These are phyloP conservation scores for Noccaea bulbosa DNA, from an alignment of 345 rosid genomes.

Conservation along the genomic window DNA sequence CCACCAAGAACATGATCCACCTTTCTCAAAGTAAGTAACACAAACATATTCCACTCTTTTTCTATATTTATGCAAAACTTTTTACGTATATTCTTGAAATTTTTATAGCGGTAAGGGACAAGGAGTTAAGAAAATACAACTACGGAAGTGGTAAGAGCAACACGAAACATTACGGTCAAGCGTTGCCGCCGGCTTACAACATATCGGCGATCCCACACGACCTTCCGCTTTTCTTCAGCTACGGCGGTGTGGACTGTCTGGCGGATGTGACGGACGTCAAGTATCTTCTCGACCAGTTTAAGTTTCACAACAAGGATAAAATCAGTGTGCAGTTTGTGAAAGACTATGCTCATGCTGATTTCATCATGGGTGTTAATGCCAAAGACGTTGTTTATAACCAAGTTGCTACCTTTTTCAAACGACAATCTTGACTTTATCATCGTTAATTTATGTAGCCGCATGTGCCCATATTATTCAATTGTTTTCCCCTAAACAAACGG, in stretches of 20 bases:
- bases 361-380: slow-evolving; percentile 84
- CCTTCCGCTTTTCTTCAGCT: slow-evolving; percentile 74
- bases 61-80: too few species aligned
- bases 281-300: slow-evolving; percentile 60
- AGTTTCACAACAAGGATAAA: slow-evolving; percentile 69
- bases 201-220: slow-evolving; percentile 73
- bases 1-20: slow-evolving; percentile 87
- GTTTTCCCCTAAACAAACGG: neutral
- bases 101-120: slow-evolving; percentile 65
- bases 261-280: slow-evolving; percentile 68
- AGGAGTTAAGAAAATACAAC: slow-evolving; percentile 68
- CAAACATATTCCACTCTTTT: neutral
- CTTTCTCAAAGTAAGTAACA: slow-evolving; percentile 74
- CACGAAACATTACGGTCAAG: slow-evolving; percentile 63
- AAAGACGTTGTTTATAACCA: slow-evolving; percentile 74
- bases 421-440: slow-evolving; percentile 37
- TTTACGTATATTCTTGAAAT: too few species aligned
- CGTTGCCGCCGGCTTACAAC: slow-evolving; percentile 68
- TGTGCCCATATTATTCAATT: slow-evolving; percentile 11
- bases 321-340: slow-evolving; percentile 62
- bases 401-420: slow-evolving; percentile 63
- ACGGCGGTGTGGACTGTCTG: slow-evolving; percentile 73
- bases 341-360: slow-evolving; percentile 84
- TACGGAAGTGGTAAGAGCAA: slow-evolving; percentile 61
- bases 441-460: neutral